Percentiles rank a stretch among this genome's conserved stretches.
These are phyloP conservation scores for Septoria petroselini DNA, from an alignment of 2,329 filamentous ascomycete genomes.

Conservation along the genomic window DNA sequence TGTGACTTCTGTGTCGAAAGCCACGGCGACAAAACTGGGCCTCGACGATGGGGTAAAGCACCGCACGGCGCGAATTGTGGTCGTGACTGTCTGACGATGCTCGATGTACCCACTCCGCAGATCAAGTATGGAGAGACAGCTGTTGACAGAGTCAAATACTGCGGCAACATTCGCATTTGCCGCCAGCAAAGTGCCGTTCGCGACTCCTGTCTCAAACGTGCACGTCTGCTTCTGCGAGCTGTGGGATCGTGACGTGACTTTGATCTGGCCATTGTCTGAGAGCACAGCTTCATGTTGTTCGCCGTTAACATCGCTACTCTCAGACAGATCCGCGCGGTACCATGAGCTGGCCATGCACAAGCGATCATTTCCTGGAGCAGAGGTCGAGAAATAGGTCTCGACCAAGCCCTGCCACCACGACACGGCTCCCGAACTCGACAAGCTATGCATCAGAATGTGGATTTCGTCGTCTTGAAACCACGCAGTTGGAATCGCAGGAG, in stretches of 20 bases:
- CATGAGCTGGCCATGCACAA: constrained; percentile 14
- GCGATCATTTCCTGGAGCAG: constrained; percentile 27
- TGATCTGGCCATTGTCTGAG: not conserved
- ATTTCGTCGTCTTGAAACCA: constrained; percentile 35
- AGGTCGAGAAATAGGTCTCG: constrained; percentile 74
- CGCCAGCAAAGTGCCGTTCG: constrained; percentile 21
- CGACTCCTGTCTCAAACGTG: constrained; percentile 21
- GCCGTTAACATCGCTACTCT: constrained; percentile 2
- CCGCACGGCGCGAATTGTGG: constrained; percentile 15
- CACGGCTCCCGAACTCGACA: constrained; percentile 69
- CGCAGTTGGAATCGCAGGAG: constrained; percentile 26
- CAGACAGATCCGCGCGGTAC: constrained; percentile 5
- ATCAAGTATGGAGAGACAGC: constrained; percentile 29
- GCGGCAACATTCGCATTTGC: constrained; percentile 29
- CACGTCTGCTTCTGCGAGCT: too few relatives aligned
- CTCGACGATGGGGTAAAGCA: constrained; percentile 19
- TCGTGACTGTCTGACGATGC: constrained; percentile 23
- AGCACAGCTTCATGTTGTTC: constrained; percentile 10
- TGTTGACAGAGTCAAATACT: constrained; percentile 23
- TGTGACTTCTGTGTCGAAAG: constrained; percentile 25
- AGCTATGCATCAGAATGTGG: constrained; percentile 71
- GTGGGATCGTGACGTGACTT: not conserved
- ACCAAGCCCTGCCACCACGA: constrained; percentile 77
- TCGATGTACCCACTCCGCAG: constrained; percentile 35
- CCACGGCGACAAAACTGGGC: constrained; percentile 32